phyloP scores from a whole-genome alignment of 2,329 filamentous ascomycete species.

The Colletotrichum chrysophilum region DNA sequence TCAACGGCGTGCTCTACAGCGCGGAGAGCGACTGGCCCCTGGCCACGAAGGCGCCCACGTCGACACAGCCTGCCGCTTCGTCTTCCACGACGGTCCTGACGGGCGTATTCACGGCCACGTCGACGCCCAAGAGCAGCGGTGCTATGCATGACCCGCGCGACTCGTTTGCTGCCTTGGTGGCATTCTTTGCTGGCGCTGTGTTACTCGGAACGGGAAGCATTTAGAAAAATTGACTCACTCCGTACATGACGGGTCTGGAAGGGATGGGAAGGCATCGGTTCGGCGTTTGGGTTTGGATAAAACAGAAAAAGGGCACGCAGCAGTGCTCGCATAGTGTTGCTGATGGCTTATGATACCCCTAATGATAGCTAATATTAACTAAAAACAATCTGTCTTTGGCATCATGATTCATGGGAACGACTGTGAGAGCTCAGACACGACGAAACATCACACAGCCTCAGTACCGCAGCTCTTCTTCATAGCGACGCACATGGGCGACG shows the following conservation, averaged over 20 bases:
- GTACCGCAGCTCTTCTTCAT: background rate
- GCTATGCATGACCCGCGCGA: background rate
- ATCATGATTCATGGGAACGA: background rate
- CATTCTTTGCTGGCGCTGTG: conserved; percentile 23
- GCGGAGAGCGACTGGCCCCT: conserved; percentile 46
- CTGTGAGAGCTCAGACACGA: background rate
- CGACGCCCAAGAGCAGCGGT: conserved; percentile 30
- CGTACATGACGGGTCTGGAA: background rate
- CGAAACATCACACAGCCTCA: background rate
- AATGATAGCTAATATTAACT: background rate
- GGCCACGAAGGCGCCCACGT: conserved; percentile 28
- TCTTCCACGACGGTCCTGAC: conserved; percentile 29
- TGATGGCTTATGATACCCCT: conserved; percentile 1
- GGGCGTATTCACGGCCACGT: conserved; percentile 40
- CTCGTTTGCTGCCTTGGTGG: conserved; percentile 23
- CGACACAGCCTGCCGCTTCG: conserved; percentile 25
- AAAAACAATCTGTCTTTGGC: background rate
- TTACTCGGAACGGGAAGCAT: background rate
- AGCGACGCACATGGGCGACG: background rate
- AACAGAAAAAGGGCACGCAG: background rate
- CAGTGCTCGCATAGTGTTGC: background rate
- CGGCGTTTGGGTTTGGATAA: conserved; percentile 1
- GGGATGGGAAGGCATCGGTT: background rate
- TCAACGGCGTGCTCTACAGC: conserved; percentile 63
- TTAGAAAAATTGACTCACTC: background rate